Conservation (phyloP, 345 rosid species). For the Camelina laxa region DNA sequence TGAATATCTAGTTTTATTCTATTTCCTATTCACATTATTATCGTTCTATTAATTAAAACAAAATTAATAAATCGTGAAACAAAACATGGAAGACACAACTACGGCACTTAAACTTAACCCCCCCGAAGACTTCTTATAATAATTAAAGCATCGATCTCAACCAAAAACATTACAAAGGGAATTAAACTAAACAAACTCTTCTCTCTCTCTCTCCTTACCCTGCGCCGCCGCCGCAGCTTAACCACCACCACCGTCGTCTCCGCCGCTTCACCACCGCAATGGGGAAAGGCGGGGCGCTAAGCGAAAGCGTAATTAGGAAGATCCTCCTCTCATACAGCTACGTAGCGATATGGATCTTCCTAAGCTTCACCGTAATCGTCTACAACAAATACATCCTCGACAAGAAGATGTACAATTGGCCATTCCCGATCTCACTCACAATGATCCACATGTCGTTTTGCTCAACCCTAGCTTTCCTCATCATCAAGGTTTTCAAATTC, state of each 20-base stretch:
- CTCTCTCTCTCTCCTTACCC: neutral
- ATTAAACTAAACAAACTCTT: neutral
- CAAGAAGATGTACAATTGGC: constrained; percentile 98
- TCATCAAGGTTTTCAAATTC: constrained; percentile 88
- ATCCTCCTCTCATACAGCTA: constrained; percentile 91
- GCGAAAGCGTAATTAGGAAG: constrained; percentile 82
- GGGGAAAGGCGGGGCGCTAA: constrained; percentile 90
- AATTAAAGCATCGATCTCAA: constrained; percentile 14
- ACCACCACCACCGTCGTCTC: too few relatives aligned
- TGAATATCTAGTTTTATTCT: neutral
- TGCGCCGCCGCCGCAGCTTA: neutral
- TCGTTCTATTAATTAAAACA: constrained; percentile 7
- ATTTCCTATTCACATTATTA: constrained; percentile 36
- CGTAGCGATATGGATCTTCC: constrained; percentile 97
- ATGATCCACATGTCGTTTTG: constrained; percentile 99
- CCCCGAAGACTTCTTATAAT: neutral
- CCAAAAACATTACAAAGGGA: neutral
- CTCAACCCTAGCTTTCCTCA: constrained; percentile 76
- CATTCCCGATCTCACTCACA: constrained; percentile 93
- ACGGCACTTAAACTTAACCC: constrained; percentile 13
- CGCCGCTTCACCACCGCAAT: constrained; percentile 33
- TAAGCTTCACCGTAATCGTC: constrained; percentile 94
- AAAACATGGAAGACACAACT: constrained; percentile 40
- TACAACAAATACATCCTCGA: constrained; percentile 99
- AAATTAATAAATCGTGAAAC: constrained; percentile 21